phyloP scores from a whole-genome alignment of 768 basidiomycete genomes.

The Lactarius quietus region DNA sequence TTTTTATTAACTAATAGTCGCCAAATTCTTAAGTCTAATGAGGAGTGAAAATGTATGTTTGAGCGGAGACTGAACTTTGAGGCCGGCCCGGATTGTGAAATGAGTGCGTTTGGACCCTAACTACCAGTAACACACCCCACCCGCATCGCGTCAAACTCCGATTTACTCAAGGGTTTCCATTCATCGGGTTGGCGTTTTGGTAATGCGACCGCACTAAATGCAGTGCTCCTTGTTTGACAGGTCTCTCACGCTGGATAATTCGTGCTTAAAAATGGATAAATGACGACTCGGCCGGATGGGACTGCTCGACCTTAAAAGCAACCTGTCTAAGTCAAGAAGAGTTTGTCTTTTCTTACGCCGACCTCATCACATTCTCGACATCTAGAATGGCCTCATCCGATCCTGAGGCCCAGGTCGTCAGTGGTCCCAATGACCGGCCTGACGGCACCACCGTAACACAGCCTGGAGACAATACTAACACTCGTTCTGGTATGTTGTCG shows the following conservation, averaged over 20 bases:
- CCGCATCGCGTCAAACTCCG: neutral
- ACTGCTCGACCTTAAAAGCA: too few species aligned
- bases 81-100: too few species aligned
- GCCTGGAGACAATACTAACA: neutral
- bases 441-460: neutral
- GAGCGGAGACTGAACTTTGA: too few species aligned
- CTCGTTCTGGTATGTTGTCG: neutral
- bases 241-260: neutral
- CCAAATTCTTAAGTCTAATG: too few species aligned
- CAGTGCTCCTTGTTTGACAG: neutral
- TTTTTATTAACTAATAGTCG: too few species aligned
- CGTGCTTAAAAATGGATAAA: neutral
- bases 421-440: neutral
- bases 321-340: neutral
- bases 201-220: neutral
- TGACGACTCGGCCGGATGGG: too few species aligned
- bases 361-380: neutral
- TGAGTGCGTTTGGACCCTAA: too few species aligned
- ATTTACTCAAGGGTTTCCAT: neutral
- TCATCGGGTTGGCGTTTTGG: neutral
- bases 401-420: neutral
- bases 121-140: too few species aligned
- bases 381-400: neutral
- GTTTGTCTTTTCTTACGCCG: neutral
- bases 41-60: too few species aligned